Conservation (phyloP, 257 asterid species). For the Primulina tabacum region DNA sequence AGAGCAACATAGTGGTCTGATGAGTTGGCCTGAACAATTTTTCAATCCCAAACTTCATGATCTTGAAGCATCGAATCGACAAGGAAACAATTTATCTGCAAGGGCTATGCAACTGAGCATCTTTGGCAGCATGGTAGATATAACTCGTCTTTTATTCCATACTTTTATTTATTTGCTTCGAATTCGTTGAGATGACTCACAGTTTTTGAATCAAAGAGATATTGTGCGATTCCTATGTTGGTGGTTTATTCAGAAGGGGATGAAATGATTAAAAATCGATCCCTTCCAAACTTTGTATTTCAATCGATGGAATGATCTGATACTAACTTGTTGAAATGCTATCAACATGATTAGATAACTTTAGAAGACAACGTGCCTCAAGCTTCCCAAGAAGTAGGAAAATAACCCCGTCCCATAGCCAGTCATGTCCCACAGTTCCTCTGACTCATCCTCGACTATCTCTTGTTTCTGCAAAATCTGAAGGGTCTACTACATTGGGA, state of each 20-base stretch:
- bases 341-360: conserved; percentile 43
- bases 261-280: not conserved
- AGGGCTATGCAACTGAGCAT: conserved; percentile 77
- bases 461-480: conserved; percentile 61
- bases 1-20: conserved; percentile 46
- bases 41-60: conserved; percentile 30
- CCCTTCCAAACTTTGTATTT: not conserved
- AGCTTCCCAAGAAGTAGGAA: conserved; percentile 34
- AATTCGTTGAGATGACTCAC: not conserved
- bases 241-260: not conserved
- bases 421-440: conserved; percentile 55
- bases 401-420: conserved; percentile 47
- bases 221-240: not conserved
- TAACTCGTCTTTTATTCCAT: not conserved
- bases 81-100: conserved; percentile 54
- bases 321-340: conserved; percentile 21
- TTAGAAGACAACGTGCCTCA: conserved; percentile 27
- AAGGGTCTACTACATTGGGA: conserved; percentile 58
- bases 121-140: conserved; percentile 75
- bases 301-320: not conserved
- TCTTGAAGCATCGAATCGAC: conserved; percentile 33
- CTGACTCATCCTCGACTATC: conserved; percentile 30
- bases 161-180: not conserved
- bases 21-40: conserved; percentile 76
- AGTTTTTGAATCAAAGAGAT: not conserved